Evolutionary conservation across 1,284 basidiomycete species (phyloP), one percentile per base, ranked within the genome.

Genomic region (Ganoderma sinense): DNA sequence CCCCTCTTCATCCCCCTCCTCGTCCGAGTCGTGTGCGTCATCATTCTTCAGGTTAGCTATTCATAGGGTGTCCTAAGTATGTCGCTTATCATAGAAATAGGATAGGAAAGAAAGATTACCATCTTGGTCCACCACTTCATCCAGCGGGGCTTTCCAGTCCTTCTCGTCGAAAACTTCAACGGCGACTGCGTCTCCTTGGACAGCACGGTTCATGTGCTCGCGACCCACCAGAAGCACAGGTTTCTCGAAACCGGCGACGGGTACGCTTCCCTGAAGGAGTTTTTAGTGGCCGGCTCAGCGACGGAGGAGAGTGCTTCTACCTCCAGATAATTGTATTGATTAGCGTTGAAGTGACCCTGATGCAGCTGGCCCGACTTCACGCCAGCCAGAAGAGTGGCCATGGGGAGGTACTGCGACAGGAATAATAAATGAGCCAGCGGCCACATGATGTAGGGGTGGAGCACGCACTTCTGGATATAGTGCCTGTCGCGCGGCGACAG

Each of bases 321-420:
- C 86, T 98, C 97, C 8, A 99, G 86, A 78, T 97, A 99, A 80
- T 99, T 99, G 85, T 96, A 99, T 71, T 93, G 91, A 76, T 95
- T 98, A 5, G 97, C 95, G 77, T 95, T 97, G 84, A 98, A 99
- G 79, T 97, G 92, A 0, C 98, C 98, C 81, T 97, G 94, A 75
- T 96, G 88, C 13, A 97, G 88, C 63, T 93, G 85, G 0, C 95
- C 95, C 11, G 90, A 89, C 80, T 96, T 97, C 66, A 99, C 86
- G 1, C 96, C 97, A 8, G 96, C 95, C 36, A 90, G 81, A 23
- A 99, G 82, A 0, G 89, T 90, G 1, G 91, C 86, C 39, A 88
- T 85, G 0, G 96, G 87, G 13, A 98, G 85, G 80, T 99, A 97
- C 93, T 99, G 77, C 26, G 26, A 14, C n/a, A 41, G 33, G 62